Percentiles rank a stretch among this genome's conserved stretches.
Evolutionary conservation across 306 rosid genomes (phyloP).

Genomic region (Hippophae gyantsensis): DNA sequence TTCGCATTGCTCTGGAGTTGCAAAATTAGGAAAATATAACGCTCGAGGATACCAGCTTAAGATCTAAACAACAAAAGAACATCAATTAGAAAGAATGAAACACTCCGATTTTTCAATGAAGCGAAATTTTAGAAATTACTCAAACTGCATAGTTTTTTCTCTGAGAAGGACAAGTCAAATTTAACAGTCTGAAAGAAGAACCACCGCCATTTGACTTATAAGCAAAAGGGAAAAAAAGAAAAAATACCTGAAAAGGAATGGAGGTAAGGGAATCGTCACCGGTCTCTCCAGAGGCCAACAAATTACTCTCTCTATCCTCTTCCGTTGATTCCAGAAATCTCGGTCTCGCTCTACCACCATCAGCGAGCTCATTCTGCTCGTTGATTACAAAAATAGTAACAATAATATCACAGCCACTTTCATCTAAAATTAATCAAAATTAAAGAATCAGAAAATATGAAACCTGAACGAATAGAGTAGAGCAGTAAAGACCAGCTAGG

Average conservation of each 20-base stretch:
- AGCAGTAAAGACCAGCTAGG: slow-evolving; percentile 57
- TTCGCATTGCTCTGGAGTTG: slow-evolving; percentile 66
- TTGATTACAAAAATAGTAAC: slow-evolving; percentile 22
- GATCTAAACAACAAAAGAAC: slow-evolving; percentile 28
- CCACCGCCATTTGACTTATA: background rate
- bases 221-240: background rate
- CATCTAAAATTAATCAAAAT: background rate
- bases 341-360: slow-evolving; percentile 25
- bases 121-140: too few relatives aligned
- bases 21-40: slow-evolving; percentile 80
- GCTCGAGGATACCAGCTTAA: slow-evolving; percentile 90
- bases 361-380: background rate
- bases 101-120: background rate
- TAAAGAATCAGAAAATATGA: background rate
- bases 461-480: slow-evolving; percentile 36
- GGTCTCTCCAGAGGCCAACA: slow-evolving; percentile 48
- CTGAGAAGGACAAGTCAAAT: too few relatives aligned
- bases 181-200: background rate
- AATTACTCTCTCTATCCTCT: slow-evolving; percentile 21
- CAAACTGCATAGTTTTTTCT: too few relatives aligned
- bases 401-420: background rate
- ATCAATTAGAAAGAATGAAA: background rate
- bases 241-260: slow-evolving; percentile 74
- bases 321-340: slow-evolving; percentile 37
- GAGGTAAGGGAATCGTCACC: slow-evolving; percentile 67